These are phyloP conservation scores for Paradendryphiella salina DNA, from an alignment of 2,329 filamentous ascomycete genomes.

Conservation along the genomic window DNA sequence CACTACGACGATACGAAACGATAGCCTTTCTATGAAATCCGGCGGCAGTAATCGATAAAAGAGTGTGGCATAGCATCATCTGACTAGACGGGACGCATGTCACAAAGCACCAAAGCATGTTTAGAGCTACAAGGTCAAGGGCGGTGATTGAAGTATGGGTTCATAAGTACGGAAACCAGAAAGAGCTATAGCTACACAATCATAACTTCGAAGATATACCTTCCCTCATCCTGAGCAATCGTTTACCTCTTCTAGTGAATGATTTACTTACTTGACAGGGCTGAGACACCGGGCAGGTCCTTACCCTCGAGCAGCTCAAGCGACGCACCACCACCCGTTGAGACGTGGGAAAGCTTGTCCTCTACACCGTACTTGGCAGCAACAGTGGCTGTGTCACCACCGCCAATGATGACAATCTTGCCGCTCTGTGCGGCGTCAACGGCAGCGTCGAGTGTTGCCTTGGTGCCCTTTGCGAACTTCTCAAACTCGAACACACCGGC, in stretches of 20 bases:
- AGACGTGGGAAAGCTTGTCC: conserved; percentile 97
- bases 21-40: conserved; percentile 1
- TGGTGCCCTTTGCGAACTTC: conserved; percentile 88
- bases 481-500: conserved; percentile 98
- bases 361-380: conserved; percentile 96
- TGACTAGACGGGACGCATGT: background rate
- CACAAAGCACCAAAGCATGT: background rate
- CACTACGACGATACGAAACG: conserved; percentile 1
- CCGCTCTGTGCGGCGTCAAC: conserved; percentile 78
- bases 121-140: background rate
- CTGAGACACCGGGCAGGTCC: conserved; percentile 89
- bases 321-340: conserved; percentile 92
- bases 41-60: background rate
- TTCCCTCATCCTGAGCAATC: conserved; percentile 36
- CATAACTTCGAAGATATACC: conserved; percentile 42
- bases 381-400: conserved; percentile 96
- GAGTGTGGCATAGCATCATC: background rate
- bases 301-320: conserved; percentile 98
- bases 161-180: conserved; percentile 22
- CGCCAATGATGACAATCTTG: conserved; percentile 97
- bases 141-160: conserved; percentile 12
- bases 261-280: conserved; percentile 75
- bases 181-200: conserved; percentile 40
- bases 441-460: conserved; percentile 85
- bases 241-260: conserved; percentile 19